These are phyloP conservation scores for Scheffersomyces amazonensis DNA, from an alignment of 805 yeast genomes.

Conservation along the genomic window DNA sequence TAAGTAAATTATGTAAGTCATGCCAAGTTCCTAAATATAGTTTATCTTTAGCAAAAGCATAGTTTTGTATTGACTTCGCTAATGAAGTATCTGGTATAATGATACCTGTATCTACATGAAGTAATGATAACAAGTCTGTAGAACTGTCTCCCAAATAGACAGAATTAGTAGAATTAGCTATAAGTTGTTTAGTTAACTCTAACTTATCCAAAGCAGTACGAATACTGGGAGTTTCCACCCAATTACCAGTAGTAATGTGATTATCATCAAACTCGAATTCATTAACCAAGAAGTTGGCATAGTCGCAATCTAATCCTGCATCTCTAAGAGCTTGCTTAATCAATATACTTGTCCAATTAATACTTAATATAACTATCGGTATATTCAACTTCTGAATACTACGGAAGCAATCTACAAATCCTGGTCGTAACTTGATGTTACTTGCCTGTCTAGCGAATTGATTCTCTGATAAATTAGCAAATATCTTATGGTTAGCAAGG, in stretches of 20 bases:
- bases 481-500: conserved; percentile 34
- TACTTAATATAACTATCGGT: conserved; percentile 49
- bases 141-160: conserved; percentile 62
- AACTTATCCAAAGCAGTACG: conserved; percentile 58
- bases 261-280: conserved; percentile 42
- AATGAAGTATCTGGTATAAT: conserved; percentile 33
- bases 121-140: conserved; percentile 54
- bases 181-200: conserved; percentile 8
- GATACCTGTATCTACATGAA: conserved; percentile 46
- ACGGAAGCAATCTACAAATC: conserved; percentile 33
- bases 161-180: conserved; percentile 14
- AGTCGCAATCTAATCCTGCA: conserved; percentile 14
- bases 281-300: conserved; percentile 42
- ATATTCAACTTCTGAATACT: conserved; percentile 15
- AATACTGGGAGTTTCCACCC: conserved; percentile 18
- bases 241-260: conserved; percentile 27
- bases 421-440: conserved; percentile 35
- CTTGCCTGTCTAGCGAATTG: conserved; percentile 33
- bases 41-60: not conserved
- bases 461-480: conserved; percentile 35
- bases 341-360: conserved; percentile 58
- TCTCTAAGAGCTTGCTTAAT: conserved; percentile 32
- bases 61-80: not conserved
- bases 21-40: not conserved
- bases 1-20: not conserved